Conservation (phyloP, 495 filamentous ascomycete genomes). For the Neurospora sublineolata region DNA sequence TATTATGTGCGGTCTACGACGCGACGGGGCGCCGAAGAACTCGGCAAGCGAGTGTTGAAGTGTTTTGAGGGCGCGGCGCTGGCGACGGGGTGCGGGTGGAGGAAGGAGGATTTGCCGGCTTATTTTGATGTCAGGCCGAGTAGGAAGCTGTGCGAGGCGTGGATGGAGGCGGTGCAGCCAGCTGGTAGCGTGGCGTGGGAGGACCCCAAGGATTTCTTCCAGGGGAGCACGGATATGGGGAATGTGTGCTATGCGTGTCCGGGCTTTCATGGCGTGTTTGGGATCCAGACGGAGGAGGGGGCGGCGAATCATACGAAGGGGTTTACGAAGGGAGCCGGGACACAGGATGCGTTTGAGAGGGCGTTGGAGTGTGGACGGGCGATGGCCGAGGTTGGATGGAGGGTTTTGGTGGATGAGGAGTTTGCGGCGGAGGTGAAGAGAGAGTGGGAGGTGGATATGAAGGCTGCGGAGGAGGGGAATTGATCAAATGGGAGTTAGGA, state of each 20-base stretch:
- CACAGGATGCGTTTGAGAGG: slow-evolving; percentile 32
- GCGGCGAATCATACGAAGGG: slow-evolving; percentile 43
- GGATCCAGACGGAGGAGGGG: slow-evolving; percentile 34
- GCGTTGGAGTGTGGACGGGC: slow-evolving; percentile 41
- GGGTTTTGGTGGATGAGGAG: slow-evolving; percentile 34
- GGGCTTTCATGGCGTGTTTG: slow-evolving; percentile 47
- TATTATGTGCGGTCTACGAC: slow-evolving; percentile 45
- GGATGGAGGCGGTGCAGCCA: slow-evolving; percentile 39
- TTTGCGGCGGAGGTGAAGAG: slow-evolving; percentile 29
- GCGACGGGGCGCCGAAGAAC: slow-evolving; percentile 26
- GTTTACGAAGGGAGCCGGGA: slow-evolving; percentile 42
- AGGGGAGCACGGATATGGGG: slow-evolving; percentile 37
- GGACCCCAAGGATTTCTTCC: slow-evolving; percentile 31
- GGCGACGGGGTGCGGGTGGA: slow-evolving; percentile 43
- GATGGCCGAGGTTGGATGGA: slow-evolving; percentile 45
- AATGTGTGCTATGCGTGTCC: slow-evolving; percentile 47
- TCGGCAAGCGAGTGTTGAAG: slow-evolving; percentile 39
- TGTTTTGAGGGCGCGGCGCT: slow-evolving; percentile 46
- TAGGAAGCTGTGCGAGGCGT: slow-evolving; percentile 28
- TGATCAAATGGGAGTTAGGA: not conserved
- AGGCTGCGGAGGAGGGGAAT: slow-evolving; percentile 13
- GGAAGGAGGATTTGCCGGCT: slow-evolving; percentile 35
- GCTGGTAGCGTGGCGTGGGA: too few relatives aligned
- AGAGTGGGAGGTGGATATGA: slow-evolving; percentile 32
- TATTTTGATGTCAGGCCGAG: slow-evolving; percentile 30